Percentiles rank a stretch among this genome's conserved stretches.
Evolutionary conservation across 371 early-diverging fungal genomes (phyloP).

Genomic region (Nosema bombycis): DNA sequence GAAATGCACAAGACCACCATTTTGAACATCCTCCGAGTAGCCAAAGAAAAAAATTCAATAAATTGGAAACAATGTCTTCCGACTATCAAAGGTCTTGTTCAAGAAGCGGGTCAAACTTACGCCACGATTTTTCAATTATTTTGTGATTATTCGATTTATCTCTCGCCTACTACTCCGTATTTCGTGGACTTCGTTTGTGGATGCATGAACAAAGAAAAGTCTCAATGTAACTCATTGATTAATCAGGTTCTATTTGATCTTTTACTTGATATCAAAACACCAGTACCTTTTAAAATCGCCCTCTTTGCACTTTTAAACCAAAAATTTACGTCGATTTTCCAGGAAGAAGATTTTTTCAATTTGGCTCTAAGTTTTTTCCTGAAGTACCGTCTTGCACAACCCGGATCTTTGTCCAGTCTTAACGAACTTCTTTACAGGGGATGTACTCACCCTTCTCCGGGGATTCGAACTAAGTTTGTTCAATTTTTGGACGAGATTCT

Average conservation of each 20-base stretch:
- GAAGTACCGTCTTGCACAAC: background rate
- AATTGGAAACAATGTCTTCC: no score
- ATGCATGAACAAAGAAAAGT: background rate
- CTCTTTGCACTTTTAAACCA: background rate
- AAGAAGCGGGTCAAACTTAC: background rate
- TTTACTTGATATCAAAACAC: background rate
- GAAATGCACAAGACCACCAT: background rate
- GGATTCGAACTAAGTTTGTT: background rate
- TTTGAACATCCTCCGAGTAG: background rate
- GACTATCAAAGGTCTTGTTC: background rate
- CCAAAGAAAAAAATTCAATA: no score
- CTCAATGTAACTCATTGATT: background rate
- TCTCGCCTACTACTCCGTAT: background rate
- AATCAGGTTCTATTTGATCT: background rate
- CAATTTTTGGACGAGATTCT: conserved; percentile 3
- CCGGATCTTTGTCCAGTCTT: background rate
- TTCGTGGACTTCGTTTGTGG: background rate
- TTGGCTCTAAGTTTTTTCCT: background rate
- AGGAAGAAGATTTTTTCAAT: conserved; percentile 1
- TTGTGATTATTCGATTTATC: background rate
- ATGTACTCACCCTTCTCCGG: background rate
- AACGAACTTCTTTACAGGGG: background rate
- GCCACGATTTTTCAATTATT: background rate
- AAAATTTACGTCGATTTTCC: background rate
- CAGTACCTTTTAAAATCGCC: background rate